These are phyloP conservation scores for Aspergillus persii DNA, from an alignment of 2,329 filamentous ascomycete genomes.

Conservation along the genomic window DNA sequence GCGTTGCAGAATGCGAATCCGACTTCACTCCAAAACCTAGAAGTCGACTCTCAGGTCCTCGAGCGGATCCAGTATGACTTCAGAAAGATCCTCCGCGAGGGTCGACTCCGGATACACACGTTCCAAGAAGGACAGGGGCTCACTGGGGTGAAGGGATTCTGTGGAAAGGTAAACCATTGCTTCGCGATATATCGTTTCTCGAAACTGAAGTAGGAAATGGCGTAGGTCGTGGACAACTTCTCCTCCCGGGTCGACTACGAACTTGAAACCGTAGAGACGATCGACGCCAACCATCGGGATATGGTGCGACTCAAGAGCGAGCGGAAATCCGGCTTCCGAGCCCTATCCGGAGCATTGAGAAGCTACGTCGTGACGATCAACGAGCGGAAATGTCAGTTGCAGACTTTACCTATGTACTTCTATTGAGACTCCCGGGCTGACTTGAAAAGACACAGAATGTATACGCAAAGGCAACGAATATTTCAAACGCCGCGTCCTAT, in stretches of 20 bases:
- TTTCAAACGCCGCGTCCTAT: background rate
- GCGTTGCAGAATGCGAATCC: background rate
- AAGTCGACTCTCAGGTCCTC: background rate
- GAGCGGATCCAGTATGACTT: background rate
- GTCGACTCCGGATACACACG: background rate
- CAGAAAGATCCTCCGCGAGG: background rate
- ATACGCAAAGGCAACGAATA: background rate
- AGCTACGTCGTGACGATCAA: background rate
- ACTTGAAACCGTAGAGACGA: background rate
- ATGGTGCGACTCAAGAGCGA: background rate
- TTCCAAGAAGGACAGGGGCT: background rate
- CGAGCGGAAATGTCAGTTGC: background rate
- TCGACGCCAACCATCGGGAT: background rate
- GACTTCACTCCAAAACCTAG: background rate
- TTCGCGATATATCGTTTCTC: background rate
- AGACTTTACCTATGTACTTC: background rate
- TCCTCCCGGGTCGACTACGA: background rate
- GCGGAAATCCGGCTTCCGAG: background rate
- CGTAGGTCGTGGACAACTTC: background rate
- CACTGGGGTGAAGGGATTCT: background rate
- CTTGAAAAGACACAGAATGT: background rate
- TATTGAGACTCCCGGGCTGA: background rate
- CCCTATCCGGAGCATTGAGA: background rate
- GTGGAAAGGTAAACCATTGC: background rate
- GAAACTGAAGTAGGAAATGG: background rate